These are phyloP conservation scores for Ostreobium quekettii DNA, from an alignment of 139 green algal genomes.

Conservation along the genomic window DNA sequence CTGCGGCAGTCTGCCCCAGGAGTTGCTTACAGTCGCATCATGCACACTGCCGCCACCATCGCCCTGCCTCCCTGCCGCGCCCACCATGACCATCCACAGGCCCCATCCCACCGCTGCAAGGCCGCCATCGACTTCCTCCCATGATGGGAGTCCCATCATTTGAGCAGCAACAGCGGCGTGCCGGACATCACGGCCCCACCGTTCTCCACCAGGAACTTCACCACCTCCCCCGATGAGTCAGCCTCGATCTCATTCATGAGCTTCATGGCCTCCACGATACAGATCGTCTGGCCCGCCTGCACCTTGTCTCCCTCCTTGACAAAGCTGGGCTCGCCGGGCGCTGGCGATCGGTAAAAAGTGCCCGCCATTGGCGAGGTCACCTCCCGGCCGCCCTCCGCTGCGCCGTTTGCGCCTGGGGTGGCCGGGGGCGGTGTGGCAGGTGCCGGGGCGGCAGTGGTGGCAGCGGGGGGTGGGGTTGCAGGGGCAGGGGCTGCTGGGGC, in stretches of 20 bases:
- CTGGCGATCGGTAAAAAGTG: constrained; percentile 59
- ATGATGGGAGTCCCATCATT: no score
- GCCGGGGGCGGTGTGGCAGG: constrained; percentile 35
- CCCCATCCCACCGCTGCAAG: no score
- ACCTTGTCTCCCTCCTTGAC: constrained; percentile 86
- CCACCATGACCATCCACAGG: no score
- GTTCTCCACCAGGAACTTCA: constrained; percentile 72
- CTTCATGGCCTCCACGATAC: constrained; percentile 98
- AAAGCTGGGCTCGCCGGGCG: constrained; percentile 86
- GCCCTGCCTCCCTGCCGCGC: no score
- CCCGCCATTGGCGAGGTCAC: no score
- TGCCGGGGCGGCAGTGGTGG: constrained; percentile 39
- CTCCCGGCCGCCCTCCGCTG: no score
- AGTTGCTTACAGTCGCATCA: no score
- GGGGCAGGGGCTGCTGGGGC: constrained; percentile 29
- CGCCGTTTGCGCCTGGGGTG: no score
- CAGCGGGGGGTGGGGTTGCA: constrained; percentile 28
- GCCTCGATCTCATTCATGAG: constrained; percentile 98
- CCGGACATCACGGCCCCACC: constrained; percentile 62
- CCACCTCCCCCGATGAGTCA: constrained; percentile 64
- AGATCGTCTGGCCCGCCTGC: constrained; percentile 86
- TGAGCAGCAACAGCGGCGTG: no score
- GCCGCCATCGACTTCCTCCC: no score
- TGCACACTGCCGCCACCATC: no score
- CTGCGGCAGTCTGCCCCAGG: no score